Evolutionary conservation across 2,329 filamentous ascomycete genomes (phyloP), one percentile per base, ranked within the genome.

Genomic region (Gnomoniopsis sp.): DNA sequence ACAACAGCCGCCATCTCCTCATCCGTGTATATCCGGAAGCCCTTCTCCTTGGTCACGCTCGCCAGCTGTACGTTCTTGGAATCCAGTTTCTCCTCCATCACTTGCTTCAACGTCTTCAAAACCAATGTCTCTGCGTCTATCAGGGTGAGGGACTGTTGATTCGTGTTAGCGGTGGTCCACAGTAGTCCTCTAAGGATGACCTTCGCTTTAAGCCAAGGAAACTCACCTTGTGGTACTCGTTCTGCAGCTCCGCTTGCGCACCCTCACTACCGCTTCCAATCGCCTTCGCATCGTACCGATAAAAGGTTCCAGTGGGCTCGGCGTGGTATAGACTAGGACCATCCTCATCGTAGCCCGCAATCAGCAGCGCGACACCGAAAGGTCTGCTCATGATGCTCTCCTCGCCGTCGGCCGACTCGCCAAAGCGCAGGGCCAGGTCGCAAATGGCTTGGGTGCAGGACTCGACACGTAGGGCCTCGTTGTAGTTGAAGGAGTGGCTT

Each of bases 11-110:
- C 90, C 95, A 99, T 99, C 80, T 98, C 93, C 71, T 93, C 91
- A 69, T 99, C 95, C 59, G 88, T 89, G 82, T 99, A 99, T 86
- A 99, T 97, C 79, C 91, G 89, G 84, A 99, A 99, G 58, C 95
- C 95, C 78, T 90, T 93, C 66, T 97, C 93, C 82, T 93, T 96
- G 63, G 95, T 99, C 59, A 99, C 95, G 72, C 93, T 98, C 55
- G 95, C 95, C 67, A 99, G 77, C 80, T 99, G 95, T 65, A 99
- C 95, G 72, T 99, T 99, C 86, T 99, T 99, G 64, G 92, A 85
- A 74, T 99, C 95, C 62, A 99, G 83, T 81, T 99, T 99, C 86
- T 99, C 95, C 79, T 99, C 95, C 95, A 99, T 99, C 67, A 99
- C 95, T 79, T 99, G 95, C 84, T 98, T 99, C 74, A 99, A 77